phyloP scores from a whole-genome alignment of 1,284 basidiomycete genomes.

The Neotropicomus parvogracilis region DNA sequence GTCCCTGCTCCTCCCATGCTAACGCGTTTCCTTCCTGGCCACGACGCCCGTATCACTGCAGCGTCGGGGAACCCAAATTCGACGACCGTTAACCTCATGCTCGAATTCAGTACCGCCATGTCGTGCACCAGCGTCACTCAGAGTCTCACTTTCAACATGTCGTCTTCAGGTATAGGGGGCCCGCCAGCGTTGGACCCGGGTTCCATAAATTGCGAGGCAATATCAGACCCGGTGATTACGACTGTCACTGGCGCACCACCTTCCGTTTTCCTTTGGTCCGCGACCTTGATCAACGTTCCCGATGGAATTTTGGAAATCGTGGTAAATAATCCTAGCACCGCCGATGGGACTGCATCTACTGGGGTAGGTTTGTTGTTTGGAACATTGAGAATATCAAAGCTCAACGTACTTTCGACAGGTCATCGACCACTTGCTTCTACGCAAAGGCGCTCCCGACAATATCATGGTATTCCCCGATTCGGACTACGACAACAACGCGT shows the following conservation, averaged over 20 bases:
- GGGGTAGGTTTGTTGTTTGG: slow-evolving; percentile 41
- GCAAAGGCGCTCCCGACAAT: slow-evolving; percentile 73
- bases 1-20: slow-evolving; percentile 65
- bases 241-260: slow-evolving; percentile 51
- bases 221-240: slow-evolving; percentile 45
- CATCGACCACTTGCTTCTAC: slow-evolving; percentile 71
- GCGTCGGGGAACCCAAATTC: slow-evolving; percentile 49
- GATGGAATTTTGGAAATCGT: slow-evolving; percentile 79
- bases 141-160: slow-evolving; percentile 62
- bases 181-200: slow-evolving; percentile 46
- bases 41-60: slow-evolving; percentile 70
- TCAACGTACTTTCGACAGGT: slow-evolving; percentile 38
- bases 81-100: slow-evolving; percentile 59
- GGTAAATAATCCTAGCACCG: slow-evolving; percentile 53
- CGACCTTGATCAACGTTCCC: slow-evolving; percentile 66
- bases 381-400: neutral
- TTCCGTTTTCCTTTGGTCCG: slow-evolving; percentile 70
- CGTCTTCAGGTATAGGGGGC: slow-evolving; percentile 62
- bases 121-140: slow-evolving; percentile 62
- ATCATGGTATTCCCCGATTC: slow-evolving; percentile 78
- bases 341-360: slow-evolving; percentile 46
- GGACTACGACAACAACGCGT: slow-evolving; percentile 69
- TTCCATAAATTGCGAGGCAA: slow-evolving; percentile 45
- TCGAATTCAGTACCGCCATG: slow-evolving; percentile 81
- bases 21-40: slow-evolving; percentile 78